Evolutionary conservation across 805 yeast genomes (phyloP).

Genomic region (Yamadazyma insecticola): DNA sequence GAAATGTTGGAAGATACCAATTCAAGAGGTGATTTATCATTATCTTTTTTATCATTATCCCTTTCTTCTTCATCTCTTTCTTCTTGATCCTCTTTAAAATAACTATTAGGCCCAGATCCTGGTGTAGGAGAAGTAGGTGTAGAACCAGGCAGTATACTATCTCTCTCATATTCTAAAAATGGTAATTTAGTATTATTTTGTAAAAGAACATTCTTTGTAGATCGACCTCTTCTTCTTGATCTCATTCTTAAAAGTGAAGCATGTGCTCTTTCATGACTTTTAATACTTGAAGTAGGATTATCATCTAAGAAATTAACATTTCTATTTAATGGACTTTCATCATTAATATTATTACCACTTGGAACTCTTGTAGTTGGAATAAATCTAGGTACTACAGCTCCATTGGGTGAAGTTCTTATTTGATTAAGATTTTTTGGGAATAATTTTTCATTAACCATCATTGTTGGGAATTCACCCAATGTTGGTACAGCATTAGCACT

Average conservation of each 20-base stretch:
- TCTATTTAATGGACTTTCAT: slow-evolving; percentile 4
- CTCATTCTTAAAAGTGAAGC: slow-evolving; percentile 60
- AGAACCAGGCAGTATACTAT: slow-evolving; percentile 13
- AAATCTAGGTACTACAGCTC: slow-evolving; percentile 9
- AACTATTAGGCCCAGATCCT: slow-evolving; percentile 1
- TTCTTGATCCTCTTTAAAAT: slow-evolving; percentile 1
- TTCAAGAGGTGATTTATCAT: too few relatives aligned
- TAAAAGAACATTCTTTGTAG: slow-evolving; percentile 24
- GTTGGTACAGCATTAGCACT: slow-evolving; percentile 33
- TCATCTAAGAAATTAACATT: slow-evolving; percentile 20
- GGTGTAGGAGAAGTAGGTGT: slow-evolving; percentile 16
- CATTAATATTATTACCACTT: background rate
- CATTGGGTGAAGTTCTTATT: slow-evolving; percentile 5
- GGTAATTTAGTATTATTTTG: slow-evolving; percentile 18
- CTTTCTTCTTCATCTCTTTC: slow-evolving; percentile 4
- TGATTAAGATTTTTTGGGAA: slow-evolving; percentile 15
- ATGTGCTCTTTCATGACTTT: slow-evolving; percentile 60
- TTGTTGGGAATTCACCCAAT: slow-evolving; percentile 38
- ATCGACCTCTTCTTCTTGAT: slow-evolving; percentile 51
- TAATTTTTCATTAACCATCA: slow-evolving; percentile 25
- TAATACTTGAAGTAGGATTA: slow-evolving; percentile 23
- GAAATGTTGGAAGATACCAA: too few relatives aligned
- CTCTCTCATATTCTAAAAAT: slow-evolving; percentile 14
- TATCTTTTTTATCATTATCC: slow-evolving; percentile 2
- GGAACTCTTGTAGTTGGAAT: slow-evolving; percentile 1